These are phyloP conservation scores for Mimosa bimucronata DNA, from an alignment of 306 rosid species.

Conservation along the genomic window DNA sequence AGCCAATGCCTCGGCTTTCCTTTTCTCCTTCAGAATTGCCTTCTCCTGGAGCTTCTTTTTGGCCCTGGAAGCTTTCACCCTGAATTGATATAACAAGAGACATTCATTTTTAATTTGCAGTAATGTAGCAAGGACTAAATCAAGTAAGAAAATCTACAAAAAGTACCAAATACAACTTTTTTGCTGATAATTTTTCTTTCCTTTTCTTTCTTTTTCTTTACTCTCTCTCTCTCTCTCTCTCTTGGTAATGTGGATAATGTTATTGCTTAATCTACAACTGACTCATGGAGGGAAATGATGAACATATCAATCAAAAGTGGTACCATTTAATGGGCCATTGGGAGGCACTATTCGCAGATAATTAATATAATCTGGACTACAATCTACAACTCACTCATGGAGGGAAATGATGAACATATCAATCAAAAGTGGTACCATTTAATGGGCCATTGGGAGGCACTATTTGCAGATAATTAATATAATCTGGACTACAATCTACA, in stretches of 20 bases:
- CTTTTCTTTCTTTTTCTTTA: background rate
- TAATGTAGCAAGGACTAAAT: constrained; percentile 8
- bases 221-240: too few relatives aligned
- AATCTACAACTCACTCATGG: constrained; percentile 4
- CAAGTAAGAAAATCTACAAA: constrained; percentile 4
- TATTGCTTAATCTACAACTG: background rate
- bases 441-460: background rate
- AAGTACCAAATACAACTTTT: background rate
- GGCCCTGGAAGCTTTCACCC: constrained; percentile 83
- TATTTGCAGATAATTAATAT: background rate
- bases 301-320: background rate
- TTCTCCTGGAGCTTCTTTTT: constrained; percentile 69
- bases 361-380: too few relatives aligned
- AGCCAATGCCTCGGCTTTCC: constrained; percentile 74
- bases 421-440: background rate
- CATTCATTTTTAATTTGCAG: background rate
- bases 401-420: background rate
- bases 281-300: background rate
- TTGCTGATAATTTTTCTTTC: background rate
- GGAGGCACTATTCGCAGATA: background rate
- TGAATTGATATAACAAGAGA: constrained; percentile 40
- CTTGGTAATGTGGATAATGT: background rate
- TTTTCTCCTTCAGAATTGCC: constrained; percentile 67
- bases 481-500: background rate
- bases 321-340: background rate